Percentiles rank a stretch among this genome's conserved stretches.
These are phyloP conservation scores for Sphagnurus paluster DNA, from an alignment of 1,284 basidiomycete species.

Conservation along the genomic window DNA sequence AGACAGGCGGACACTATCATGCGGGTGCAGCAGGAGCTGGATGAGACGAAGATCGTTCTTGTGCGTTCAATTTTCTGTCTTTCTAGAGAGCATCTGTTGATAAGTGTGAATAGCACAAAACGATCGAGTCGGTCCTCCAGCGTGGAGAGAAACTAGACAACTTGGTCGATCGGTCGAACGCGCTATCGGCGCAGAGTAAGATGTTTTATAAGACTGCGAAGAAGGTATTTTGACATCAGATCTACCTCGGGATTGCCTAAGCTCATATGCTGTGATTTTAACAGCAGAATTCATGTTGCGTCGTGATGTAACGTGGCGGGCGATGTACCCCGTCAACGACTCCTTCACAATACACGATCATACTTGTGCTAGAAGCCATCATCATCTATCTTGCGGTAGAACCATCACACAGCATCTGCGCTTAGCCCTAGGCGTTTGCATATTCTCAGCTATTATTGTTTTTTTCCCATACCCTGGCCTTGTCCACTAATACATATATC, in stretches of 20 bases:
- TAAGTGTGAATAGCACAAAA: slow-evolving; percentile 79
- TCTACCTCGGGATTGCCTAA: slow-evolving; percentile 4
- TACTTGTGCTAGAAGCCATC: no score
- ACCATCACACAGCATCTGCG: slow-evolving; percentile 1
- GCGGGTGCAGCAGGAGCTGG: slow-evolving; percentile 97
- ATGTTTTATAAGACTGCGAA: slow-evolving; percentile 94
- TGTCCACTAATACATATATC: slow-evolving; percentile 12
- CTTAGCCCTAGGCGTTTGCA: background rate
- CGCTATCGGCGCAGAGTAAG: slow-evolving; percentile 89
- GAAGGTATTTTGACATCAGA: slow-evolving; percentile 59
- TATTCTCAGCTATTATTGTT: background rate
- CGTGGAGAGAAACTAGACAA: slow-evolving; percentile 98
- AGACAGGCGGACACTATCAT: slow-evolving; percentile 98
- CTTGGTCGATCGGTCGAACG: slow-evolving; percentile 93
- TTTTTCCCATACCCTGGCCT: slow-evolving; percentile 11
- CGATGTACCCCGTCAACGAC: slow-evolving; percentile 12
- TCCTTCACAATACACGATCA: slow-evolving; percentile 10
- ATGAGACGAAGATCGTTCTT: slow-evolving; percentile 98
- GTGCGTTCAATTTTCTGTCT: slow-evolving; percentile 46
- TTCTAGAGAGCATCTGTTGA: slow-evolving; percentile 2
- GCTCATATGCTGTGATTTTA: slow-evolving; percentile 6
- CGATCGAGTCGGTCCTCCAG: slow-evolving; percentile 96
- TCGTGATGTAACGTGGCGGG: slow-evolving; percentile 45
- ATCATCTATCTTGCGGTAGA: slow-evolving; percentile 5
- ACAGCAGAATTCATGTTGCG: slow-evolving; percentile 60